Evolutionary conservation across 1,284 basidiomycete genomes (phyloP).

Genomic region (Irpex sp.): DNA sequence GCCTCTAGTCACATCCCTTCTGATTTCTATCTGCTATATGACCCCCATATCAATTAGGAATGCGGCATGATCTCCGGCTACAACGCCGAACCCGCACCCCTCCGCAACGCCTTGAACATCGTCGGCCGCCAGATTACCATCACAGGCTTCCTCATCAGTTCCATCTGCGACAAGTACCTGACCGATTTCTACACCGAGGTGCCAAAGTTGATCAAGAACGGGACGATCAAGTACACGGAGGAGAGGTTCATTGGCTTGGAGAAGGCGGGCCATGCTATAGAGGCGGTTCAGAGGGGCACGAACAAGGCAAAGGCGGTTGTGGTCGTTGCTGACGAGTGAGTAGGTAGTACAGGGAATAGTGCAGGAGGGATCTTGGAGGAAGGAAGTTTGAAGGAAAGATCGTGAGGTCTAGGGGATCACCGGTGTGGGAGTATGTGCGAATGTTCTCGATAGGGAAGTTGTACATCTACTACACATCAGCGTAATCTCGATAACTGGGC

Average conservation of each 20-base stretch:
- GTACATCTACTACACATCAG: no score
- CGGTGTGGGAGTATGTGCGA: no score
- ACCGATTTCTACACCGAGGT: conserved; percentile 50
- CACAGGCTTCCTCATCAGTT: conserved; percentile 56
- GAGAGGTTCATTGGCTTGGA: conserved; percentile 50
- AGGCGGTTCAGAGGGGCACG: conserved; percentile 50
- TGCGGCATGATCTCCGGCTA: conserved; percentile 30
- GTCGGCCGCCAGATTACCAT: conserved; percentile 51
- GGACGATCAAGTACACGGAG: conserved; percentile 60
- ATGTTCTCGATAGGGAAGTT: no score
- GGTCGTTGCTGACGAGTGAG: conserved; percentile 39
- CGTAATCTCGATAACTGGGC: no score
- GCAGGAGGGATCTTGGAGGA: no score
- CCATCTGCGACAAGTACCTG: conserved; percentile 34
- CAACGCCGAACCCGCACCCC: conserved; percentile 21
- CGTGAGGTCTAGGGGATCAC: no score
- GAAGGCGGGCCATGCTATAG: conserved; percentile 46
- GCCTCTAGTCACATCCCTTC: background rate
- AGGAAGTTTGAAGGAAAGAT: no score
- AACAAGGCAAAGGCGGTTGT: conserved; percentile 60
- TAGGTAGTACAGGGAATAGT: background rate
- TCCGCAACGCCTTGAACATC: conserved; percentile 34
- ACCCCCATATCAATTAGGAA: conserved; percentile 7
- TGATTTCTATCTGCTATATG: background rate
- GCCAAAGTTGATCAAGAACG: conserved; percentile 46